Base-by-base conservation (phyloP, 192 early-diverging fungal genomes). In the Rhizoclosmatium globosum region DNA sequence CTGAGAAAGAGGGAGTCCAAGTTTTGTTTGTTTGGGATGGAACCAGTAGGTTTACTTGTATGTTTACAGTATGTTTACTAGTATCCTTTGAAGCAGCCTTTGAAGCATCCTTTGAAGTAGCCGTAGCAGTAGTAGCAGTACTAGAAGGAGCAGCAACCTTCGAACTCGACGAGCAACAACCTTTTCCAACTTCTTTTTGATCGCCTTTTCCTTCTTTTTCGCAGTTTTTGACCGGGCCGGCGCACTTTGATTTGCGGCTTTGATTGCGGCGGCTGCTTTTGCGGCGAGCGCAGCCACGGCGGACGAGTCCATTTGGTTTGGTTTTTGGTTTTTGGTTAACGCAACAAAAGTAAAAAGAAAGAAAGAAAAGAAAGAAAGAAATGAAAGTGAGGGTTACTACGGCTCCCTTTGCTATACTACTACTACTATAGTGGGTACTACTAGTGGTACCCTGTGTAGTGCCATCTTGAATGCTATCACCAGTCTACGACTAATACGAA, bases 1-100 rank as follows among this genome's bases (percentile, higher is more conserved):
- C 80, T 81, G 78, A 91, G 84, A 62, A 93, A 84, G 39, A 83
- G 71, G 15, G 31, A 31, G 31, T 31, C 31, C 31, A 31, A 31
- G 31, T 31, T 31, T 31, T 31, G 31, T 31, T 31, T 31, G 31
- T 31, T 31, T 31, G 31, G 31, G 31, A 31, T 0, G 31, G 31
- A 31, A 31, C 31, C 31, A 31, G 0, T 31, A 31, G 31, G 31
- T 31, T 58, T 58, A 21, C 57, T 58, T 2, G 57, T 58, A 31
- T 31, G 31, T 31, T 31, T 31, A 31, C 31, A 31, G 31, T 53
- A 53, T 13, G 50, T 13, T 53, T 53, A 53, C 17, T 53, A 17
- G 17, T 53, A 17, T 17, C 9, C 17, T 53, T 7, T 17, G 62
- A 11, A 23, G 13, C 62, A 64, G 62, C 31, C 11, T 64, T 64